A percentile compares a stretch with the other conserved stretches of the same genome.
These are phyloP conservation scores for Malassezia psittaci DNA, from an alignment of 1,284 basidiomycete species.

Conservation along the genomic window DNA sequence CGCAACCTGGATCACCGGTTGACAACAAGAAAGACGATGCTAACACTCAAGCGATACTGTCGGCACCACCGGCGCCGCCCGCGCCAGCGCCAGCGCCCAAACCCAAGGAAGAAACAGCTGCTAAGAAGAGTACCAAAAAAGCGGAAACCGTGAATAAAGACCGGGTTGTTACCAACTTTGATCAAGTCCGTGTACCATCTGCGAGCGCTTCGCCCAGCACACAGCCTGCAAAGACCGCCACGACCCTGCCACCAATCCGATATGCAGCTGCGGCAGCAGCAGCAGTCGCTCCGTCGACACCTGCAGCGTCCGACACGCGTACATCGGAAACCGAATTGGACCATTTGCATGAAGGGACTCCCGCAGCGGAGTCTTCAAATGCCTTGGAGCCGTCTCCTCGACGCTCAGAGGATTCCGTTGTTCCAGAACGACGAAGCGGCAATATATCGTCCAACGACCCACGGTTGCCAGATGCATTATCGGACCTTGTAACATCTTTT, in stretches of 20 bases:
- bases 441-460: conserved; percentile 24
- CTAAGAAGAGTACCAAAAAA: conserved; percentile 23
- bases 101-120: conserved; percentile 17
- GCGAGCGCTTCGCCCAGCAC: conserved; percentile 49
- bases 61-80: conserved; percentile 4
- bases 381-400: no score
- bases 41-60: not conserved
- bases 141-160: conserved; percentile 50
- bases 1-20: conserved; percentile 2
- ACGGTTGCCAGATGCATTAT: conserved; percentile 63
- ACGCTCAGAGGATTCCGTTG: no score
- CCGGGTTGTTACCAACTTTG: conserved; percentile 66
- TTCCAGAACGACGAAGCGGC: no score
- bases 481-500: conserved; percentile 86
- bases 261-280: conserved; percentile 19
- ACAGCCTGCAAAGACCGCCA: conserved; percentile 14
- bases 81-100: conserved; percentile 18
- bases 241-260: conserved; percentile 16
- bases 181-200: conserved; percentile 48
- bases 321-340: conserved; percentile 50
- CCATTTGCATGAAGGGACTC: no score
- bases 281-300: conserved; percentile 11
- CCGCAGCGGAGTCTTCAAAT: no score
- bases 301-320: conserved; percentile 13
- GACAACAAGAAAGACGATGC: conserved; percentile 23